phyloP scores from a whole-genome alignment of 148 eudicot species.

The Pharnaceum exiguum region DNA sequence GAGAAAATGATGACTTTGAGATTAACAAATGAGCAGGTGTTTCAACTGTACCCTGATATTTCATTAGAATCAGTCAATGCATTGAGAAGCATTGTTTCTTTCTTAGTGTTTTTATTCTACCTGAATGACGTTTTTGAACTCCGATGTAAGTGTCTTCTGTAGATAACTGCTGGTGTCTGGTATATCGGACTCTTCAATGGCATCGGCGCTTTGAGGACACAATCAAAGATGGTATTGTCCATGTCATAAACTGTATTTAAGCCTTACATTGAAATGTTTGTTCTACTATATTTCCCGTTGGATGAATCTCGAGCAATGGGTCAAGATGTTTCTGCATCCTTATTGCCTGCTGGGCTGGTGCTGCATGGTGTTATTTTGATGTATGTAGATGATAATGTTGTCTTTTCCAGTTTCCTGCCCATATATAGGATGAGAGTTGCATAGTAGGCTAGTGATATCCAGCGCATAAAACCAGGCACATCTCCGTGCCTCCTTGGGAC shows the following conservation, averaged over 20 bases:
- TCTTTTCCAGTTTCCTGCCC: too few relatives aligned
- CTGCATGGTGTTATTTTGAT: too few relatives aligned
- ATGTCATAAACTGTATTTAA: neutral
- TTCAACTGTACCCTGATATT: neutral
- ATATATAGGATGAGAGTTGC: too few relatives aligned
- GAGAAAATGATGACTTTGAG: constrained; percentile 47
- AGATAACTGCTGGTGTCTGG: constrained; percentile 89
- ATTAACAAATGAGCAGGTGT: constrained; percentile 78
- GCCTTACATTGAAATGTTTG: neutral
- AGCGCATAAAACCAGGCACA: too few relatives aligned
- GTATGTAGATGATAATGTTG: too few relatives aligned
- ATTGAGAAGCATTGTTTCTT: neutral
- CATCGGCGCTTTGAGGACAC: constrained; percentile 76
- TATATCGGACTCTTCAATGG: constrained; percentile 87
- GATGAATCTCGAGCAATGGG: neutral
- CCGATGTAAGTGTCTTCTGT: constrained; percentile 30
- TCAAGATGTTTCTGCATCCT: too few relatives aligned
- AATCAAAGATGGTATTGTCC: constrained; percentile 74
- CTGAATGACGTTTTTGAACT: neutral
- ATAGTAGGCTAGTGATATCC: too few relatives aligned
- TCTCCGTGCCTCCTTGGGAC: too few relatives aligned
- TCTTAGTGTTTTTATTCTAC: constrained; percentile 4
- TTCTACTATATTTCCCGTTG: neutral
- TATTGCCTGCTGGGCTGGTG: too few relatives aligned
- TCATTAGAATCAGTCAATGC: neutral